Conservation (phyloP, 208 protist genomes). For the Trypanosoma cruzi region DNA sequence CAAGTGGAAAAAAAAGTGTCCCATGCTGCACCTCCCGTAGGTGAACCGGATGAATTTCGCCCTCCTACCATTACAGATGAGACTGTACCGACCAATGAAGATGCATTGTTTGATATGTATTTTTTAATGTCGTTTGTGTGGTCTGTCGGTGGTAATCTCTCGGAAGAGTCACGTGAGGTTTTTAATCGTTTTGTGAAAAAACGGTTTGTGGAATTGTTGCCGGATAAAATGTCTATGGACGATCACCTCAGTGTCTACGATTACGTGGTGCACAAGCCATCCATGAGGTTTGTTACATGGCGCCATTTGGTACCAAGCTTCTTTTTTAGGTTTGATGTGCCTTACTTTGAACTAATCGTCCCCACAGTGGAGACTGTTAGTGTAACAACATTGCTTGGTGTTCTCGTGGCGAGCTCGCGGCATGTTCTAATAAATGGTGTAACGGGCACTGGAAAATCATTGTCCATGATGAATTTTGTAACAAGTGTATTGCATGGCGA, state of each 20-base stretch:
- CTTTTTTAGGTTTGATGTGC: constrained; percentile 70
- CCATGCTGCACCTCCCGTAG: neutral
- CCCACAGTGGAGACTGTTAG: constrained; percentile 94
- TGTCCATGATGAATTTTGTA: constrained; percentile 77
- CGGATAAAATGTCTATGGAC: constrained; percentile 40
- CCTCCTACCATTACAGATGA: constrained; percentile 56
- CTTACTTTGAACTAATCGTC: constrained; percentile 96
- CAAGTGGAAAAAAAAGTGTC: neutral
- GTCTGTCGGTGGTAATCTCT: constrained; percentile 95
- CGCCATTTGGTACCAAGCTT: constrained; percentile 92
- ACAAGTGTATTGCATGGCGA: constrained; percentile 61
- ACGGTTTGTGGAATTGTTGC: constrained; percentile 68
- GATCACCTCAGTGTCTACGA: constrained; percentile 89
- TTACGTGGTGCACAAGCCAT: constrained; percentile 91
- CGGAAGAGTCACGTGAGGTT: constrained; percentile 74
- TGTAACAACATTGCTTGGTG: constrained; percentile 77
- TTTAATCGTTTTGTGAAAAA: constrained; percentile 91
- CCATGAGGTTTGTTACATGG: constrained; percentile 91
- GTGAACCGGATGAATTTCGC: constrained; percentile 71
- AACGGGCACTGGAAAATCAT: constrained; percentile 96
- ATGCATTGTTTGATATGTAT: constrained; percentile 90
- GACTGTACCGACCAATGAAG: constrained; percentile 49
- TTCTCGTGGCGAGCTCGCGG: constrained; percentile 72
- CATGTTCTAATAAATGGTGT: constrained; percentile 94
- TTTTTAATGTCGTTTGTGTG: constrained; percentile 97